Conservation (phyloP, 106 monocot genomes). For the Cymbidium sinense region DNA sequence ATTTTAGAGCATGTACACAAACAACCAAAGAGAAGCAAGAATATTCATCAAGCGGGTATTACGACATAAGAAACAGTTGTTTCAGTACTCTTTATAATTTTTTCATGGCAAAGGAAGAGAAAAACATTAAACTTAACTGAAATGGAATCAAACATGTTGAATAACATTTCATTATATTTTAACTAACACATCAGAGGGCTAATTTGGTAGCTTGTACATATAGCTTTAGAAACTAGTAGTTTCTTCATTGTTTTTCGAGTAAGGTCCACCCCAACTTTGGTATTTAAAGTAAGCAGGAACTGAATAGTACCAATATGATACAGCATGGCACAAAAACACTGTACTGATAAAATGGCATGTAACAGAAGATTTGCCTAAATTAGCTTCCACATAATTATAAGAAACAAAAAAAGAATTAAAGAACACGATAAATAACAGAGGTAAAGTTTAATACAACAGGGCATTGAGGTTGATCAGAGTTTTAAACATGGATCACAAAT, state of each 20-base stretch:
- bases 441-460: background rate
- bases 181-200: too few species aligned
- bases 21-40: too few species aligned
- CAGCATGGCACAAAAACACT: background rate
- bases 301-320: background rate
- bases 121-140: too few species aligned
- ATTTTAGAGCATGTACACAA: too few species aligned
- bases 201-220: too few species aligned
- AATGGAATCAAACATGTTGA: too few species aligned
- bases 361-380: background rate
- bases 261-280: background rate
- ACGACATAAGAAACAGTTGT: too few species aligned
- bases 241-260: background rate
- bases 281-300: background rate
- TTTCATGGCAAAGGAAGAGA: too few species aligned
- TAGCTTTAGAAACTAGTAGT: too few species aligned
- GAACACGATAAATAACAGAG: background rate
- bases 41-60: too few species aligned
- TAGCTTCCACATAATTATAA: background rate
- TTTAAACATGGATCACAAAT: background rate
- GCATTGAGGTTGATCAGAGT: background rate
- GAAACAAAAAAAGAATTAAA: background rate
- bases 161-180: too few species aligned
- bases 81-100: too few species aligned
- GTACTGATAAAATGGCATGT: background rate